phyloP scores from a whole-genome alignment of 805 yeast species.

The Limtongia smithiae region DNA sequence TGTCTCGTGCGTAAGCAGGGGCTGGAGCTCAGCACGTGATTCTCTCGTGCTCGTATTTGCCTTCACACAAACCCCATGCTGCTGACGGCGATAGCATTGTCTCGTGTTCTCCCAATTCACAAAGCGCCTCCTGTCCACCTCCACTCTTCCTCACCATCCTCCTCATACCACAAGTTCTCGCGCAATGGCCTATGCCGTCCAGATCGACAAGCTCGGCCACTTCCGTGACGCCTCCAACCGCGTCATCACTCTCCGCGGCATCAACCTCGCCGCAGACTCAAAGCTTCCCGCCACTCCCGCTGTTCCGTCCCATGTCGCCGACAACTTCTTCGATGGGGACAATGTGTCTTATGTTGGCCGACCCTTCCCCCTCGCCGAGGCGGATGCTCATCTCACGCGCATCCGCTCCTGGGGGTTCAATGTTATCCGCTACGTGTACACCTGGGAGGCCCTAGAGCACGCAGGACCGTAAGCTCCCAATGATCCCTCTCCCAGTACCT shows the following conservation, averaged over 20 bases:
- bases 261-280: conserved; percentile 71
- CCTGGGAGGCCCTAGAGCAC: conserved; percentile 94
- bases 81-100: too few species aligned
- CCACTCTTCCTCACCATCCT: neutral
- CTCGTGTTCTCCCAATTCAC: too few species aligned
- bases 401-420: conserved; percentile 81
- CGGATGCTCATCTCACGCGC: conserved; percentile 61
- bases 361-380: conserved; percentile 75
- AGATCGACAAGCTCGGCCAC: conserved; percentile 30
- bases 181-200: conserved; percentile 18
- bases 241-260: conserved; percentile 66
- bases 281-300: conserved; percentile 64
- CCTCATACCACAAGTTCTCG: neutral
- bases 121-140: too few species aligned
- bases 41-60: too few species aligned
- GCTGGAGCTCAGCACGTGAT: too few species aligned
- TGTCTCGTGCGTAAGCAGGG: too few species aligned
- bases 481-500: neutral
- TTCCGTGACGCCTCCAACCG: conserved; percentile 58
- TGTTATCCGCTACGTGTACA: conserved; percentile 66
- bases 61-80: too few species aligned
- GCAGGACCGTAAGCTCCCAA: conserved; percentile 54
- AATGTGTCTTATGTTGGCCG: conserved; percentile 75
- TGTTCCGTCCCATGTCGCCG: conserved; percentile 41
- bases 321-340: conserved; percentile 63